Conservation (phyloP, 2,329 filamentous ascomycete genomes). For the Epichloe hybrida region DNA sequence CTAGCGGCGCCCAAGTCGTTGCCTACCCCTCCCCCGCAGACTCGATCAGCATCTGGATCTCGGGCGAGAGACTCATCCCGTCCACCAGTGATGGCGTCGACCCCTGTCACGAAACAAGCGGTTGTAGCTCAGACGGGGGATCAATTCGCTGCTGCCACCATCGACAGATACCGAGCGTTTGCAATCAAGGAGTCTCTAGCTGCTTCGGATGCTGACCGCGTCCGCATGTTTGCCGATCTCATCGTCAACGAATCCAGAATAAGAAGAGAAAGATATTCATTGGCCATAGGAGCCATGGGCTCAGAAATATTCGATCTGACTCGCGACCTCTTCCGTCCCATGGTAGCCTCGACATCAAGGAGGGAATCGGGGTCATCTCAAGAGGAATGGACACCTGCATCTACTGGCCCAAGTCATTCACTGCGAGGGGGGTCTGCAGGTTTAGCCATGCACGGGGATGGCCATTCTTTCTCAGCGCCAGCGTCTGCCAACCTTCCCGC, state of each 20-base stretch:
- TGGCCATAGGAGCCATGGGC: constrained; percentile 64
- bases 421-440: constrained; percentile 35
- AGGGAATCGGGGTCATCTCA: constrained; percentile 40
- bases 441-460: constrained; percentile 27
- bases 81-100: constrained; percentile 22
- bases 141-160: constrained; percentile 54
- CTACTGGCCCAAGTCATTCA: constrained; percentile 35
- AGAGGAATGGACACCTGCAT: constrained; percentile 41
- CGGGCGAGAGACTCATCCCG: constrained; percentile 24
- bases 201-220: constrained; percentile 61
- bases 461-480: constrained; percentile 35
- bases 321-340: constrained; percentile 61
- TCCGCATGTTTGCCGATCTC: constrained; percentile 80
- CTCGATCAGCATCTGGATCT: constrained; percentile 39
- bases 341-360: constrained; percentile 26
- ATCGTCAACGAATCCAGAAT: constrained; percentile 77
- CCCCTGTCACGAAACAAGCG: constrained; percentile 33
- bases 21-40: constrained; percentile 58
- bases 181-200: constrained; percentile 63
- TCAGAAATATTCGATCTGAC: constrained; percentile 73
- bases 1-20: constrained; percentile 51
- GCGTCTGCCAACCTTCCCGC: constrained; percentile 33
- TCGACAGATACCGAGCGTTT: constrained; percentile 67
- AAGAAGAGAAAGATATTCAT: constrained; percentile 65
- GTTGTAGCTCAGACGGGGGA: constrained; percentile 43